phyloP scores from a whole-genome alignment of 805 yeast species.

The Zygoascus bituminiphila region DNA sequence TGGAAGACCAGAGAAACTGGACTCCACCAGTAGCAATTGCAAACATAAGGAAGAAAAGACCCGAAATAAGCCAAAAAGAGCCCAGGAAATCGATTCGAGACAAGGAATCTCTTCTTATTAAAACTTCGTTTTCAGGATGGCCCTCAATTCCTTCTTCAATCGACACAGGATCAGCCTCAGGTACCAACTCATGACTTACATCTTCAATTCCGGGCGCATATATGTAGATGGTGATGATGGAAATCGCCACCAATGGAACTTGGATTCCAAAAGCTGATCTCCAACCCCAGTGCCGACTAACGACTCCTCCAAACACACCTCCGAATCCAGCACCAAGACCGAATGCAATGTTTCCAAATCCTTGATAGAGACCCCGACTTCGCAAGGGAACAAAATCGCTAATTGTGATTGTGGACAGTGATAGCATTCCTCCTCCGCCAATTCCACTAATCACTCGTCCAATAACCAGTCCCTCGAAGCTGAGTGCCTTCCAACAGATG shows the following conservation, averaged over 20 bases:
- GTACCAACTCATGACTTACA: constrained; percentile 16
- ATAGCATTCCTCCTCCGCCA: constrained; percentile 85
- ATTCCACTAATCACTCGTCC: constrained; percentile 78
- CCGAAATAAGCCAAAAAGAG: constrained; percentile 46
- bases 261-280: constrained; percentile 38
- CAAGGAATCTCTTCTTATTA: constrained; percentile 34
- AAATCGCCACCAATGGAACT: constrained; percentile 34
- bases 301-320: constrained; percentile 48
- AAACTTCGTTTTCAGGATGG: background rate
- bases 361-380: constrained; percentile 76
- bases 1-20: constrained; percentile 40
- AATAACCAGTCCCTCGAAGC: constrained; percentile 52
- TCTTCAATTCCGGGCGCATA: constrained; percentile 2
- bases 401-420: constrained; percentile 65
- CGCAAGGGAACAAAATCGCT: constrained; percentile 71
- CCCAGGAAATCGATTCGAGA: constrained; percentile 63
- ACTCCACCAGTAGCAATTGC: constrained; percentile 63
- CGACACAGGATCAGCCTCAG: constrained; percentile 5
- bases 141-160: constrained; percentile 49
- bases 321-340: constrained; percentile 73
- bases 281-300: constrained; percentile 55
- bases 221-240: constrained; percentile 16
- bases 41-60: constrained; percentile 50
- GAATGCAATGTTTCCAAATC: constrained; percentile 65
- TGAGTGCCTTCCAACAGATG: constrained; percentile 44